phyloP scores from a whole-genome alignment of 2,329 filamentous ascomycete species.

The Alternaria tenuissima region DNA sequence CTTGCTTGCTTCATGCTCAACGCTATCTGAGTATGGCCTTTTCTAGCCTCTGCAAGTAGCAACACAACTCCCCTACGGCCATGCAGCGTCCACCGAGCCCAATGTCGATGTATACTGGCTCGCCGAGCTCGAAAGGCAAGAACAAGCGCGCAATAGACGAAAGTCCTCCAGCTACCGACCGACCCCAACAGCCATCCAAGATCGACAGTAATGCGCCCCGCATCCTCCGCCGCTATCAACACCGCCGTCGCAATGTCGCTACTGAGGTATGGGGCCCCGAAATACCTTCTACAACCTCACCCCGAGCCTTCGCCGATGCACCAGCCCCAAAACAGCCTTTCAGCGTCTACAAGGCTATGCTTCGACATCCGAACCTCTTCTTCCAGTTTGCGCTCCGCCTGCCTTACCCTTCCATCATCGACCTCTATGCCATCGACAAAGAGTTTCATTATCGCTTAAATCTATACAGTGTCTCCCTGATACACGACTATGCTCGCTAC shows the following conservation, averaged over 20 bases:
- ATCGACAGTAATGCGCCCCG: slow-evolving; percentile 9
- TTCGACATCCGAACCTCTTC: slow-evolving; percentile 48
- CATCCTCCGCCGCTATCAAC: slow-evolving; percentile 32
- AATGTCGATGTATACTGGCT: slow-evolving; percentile 16
- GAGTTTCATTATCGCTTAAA: slow-evolving; percentile 51
- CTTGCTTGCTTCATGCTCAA: not conserved
- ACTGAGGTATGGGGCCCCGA: slow-evolving; percentile 28
- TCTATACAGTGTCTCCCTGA: slow-evolving; percentile 64
- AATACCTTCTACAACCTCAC: slow-evolving; percentile 1
- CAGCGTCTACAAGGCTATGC: slow-evolving; percentile 47
- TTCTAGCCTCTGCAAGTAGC: not conserved
- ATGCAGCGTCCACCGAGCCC: slow-evolving; percentile 11
- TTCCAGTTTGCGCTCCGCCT: slow-evolving; percentile 44
- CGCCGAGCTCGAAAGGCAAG: slow-evolving; percentile 18
- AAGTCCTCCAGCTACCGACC: not conserved
- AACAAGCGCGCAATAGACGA: slow-evolving; percentile 33
- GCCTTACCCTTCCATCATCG: slow-evolving; percentile 28
- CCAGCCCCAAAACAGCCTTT: slow-evolving; percentile 22
- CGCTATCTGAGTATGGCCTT: not conserved
- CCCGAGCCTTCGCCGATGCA: not conserved
- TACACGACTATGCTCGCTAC: slow-evolving; percentile 63
- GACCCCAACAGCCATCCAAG: not conserved
- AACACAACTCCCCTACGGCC: not conserved
- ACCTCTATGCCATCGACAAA: slow-evolving; percentile 52
- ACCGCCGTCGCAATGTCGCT: slow-evolving; percentile 36